Conservation (phyloP, 83 land plant species). For the Picea engelmannii region DNA sequence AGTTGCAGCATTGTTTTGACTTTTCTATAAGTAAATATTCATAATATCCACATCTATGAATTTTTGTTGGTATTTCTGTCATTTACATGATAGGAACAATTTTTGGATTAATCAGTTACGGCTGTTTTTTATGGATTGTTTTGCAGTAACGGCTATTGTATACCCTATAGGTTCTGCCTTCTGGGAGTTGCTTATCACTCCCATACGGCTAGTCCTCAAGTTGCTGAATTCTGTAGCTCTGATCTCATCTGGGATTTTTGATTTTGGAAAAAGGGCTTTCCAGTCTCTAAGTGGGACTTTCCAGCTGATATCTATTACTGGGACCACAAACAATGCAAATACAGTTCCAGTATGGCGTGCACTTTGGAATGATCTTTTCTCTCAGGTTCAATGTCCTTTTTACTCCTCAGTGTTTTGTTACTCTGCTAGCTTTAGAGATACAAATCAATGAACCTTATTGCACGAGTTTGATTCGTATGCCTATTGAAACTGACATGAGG, state of each 20-base stretch:
- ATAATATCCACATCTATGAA: constrained; percentile 1
- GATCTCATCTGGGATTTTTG: constrained; percentile 25
- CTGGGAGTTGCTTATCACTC: constrained; percentile 52
- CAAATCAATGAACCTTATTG: neutral
- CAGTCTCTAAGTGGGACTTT: constrained; percentile 28
- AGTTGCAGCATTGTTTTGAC: constrained; percentile 39
- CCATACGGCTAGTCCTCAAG: constrained; percentile 41
- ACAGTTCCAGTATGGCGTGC: constrained; percentile 78
- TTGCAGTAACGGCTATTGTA: constrained; percentile 52
- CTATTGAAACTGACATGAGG: neutral
- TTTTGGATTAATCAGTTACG: neutral
- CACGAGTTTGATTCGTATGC: neutral
- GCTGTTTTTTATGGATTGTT: neutral
- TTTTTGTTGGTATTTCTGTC: neutral
- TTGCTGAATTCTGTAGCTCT: constrained; percentile 32
- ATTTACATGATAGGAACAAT: neutral
- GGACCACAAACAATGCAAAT: constrained; percentile 37
- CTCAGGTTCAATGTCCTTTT: constrained; percentile 58
- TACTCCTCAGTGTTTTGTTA: neutral
- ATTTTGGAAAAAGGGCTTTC: constrained; percentile 34
- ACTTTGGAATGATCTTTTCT: constrained; percentile 94
- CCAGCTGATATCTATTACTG: constrained; percentile 47
- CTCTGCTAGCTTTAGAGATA: neutral
- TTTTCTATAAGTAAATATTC: neutral
- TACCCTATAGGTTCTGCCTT: constrained; percentile 54